Conservation (phyloP, 2,329 filamentous ascomycete genomes). For the Ophiocordyceps camponoti-leonardi region DNA sequence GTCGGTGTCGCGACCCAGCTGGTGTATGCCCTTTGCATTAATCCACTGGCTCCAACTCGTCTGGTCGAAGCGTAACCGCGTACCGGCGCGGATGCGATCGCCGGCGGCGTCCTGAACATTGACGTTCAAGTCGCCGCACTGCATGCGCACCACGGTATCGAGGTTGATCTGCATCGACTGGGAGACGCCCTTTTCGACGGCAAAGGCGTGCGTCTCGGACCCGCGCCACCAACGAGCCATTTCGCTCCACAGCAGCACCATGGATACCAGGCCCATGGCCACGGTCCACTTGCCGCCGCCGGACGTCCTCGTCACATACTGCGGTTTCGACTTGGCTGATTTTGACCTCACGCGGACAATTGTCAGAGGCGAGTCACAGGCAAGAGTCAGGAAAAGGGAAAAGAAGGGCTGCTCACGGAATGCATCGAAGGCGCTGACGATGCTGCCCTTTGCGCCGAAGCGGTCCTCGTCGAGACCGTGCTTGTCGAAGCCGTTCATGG, state of each 20-base stretch:
- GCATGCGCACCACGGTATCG: conserved; percentile 83
- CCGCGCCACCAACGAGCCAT: conserved; percentile 70
- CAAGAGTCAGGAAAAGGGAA: not conserved
- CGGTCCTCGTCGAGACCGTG: conserved; percentile 53
- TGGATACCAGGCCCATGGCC: conserved; percentile 56
- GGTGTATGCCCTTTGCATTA: conserved; percentile 48
- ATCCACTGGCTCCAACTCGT: conserved; percentile 77
- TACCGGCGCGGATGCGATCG: conserved; percentile 73
- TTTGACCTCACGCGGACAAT: not conserved
- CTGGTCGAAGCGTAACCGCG: conserved; percentile 54
- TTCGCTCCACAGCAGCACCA: conserved; percentile 63
- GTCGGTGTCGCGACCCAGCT: conserved; percentile 35
- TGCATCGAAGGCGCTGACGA: conserved; percentile 83
- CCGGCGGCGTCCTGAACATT: conserved; percentile 94
- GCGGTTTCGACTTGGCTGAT: conserved; percentile 83
- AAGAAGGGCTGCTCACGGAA: conserved; percentile 34
- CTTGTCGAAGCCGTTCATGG: conserved; percentile 67
- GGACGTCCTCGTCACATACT: conserved; percentile 70
- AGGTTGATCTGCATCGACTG: conserved; percentile 87
- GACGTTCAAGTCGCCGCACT: conserved; percentile 73
- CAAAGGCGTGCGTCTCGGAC: conserved; percentile 73
- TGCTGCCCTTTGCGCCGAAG: conserved; percentile 56
- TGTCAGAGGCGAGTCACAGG: not conserved
- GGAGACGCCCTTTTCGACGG: conserved; percentile 80
- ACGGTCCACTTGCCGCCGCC: conserved; percentile 92